These are phyloP conservation scores for Grammothele lineata DNA, from an alignment of 768 basidiomycete species.

Conservation along the genomic window DNA sequence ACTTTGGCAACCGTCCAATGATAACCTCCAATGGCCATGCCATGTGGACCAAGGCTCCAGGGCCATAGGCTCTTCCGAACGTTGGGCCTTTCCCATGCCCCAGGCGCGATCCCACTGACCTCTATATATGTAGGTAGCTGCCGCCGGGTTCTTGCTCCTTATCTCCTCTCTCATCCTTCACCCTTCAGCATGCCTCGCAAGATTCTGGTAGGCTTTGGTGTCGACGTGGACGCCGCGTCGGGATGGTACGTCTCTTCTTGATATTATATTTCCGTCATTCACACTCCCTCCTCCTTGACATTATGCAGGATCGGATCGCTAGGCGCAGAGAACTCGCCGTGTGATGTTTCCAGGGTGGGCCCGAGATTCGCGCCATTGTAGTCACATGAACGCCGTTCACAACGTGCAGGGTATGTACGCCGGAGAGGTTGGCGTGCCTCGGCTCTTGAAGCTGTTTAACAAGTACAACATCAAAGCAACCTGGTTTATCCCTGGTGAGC, in stretches of 20 bases:
- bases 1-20: no score
- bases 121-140: no score
- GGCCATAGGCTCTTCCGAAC: no score
- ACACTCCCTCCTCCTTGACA: not conserved
- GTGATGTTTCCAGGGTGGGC: constrained; percentile 60
- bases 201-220: constrained; percentile 57
- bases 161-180: no score
- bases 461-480: constrained; percentile 67
- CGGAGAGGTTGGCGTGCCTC: constrained; percentile 67
- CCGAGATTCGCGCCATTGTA: not conserved
- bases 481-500: constrained; percentile 72
- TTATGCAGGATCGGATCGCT: constrained; percentile 62
- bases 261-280: no score
- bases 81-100: no score
- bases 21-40: no score
- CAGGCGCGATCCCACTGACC: no score
- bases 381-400: not conserved
- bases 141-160: no score
- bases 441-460: constrained; percentile 65
- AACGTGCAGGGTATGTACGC: constrained; percentile 57
- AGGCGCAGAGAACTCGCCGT: constrained; percentile 68
- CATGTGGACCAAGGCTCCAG: no score
- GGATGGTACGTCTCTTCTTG: constrained; percentile 52
- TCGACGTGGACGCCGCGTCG: constrained; percentile 75
- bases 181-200: constrained; percentile 58